phyloP scores from a whole-genome alignment of 192 early-diverging fungal genomes.

The Dimargaris xerosporica region DNA sequence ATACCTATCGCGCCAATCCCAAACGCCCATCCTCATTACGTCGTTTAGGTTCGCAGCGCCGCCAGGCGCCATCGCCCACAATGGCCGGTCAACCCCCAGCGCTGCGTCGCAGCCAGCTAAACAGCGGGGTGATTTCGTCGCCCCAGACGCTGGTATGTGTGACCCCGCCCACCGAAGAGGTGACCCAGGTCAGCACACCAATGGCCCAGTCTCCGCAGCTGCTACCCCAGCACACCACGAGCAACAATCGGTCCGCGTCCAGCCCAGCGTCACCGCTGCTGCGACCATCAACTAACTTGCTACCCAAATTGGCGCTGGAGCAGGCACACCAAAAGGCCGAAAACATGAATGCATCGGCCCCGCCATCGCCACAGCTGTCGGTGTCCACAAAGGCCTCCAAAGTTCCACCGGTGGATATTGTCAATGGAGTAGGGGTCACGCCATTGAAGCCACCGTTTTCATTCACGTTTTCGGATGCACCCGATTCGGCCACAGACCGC shows the following conservation, averaged over 20 bases:
- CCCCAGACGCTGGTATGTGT: not conserved
- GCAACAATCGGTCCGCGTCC: not conserved
- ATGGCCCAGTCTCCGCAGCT: not conserved
- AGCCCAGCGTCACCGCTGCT: too few species aligned
- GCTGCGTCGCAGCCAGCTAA: not conserved
- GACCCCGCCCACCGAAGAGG: not conserved
- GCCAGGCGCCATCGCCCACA: not conserved
- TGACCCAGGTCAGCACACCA: not conserved
- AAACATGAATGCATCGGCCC: not conserved
- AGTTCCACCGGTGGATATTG: not conserved
- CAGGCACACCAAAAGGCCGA: not conserved
- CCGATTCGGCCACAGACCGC: constrained; percentile 7
- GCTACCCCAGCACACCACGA: not conserved
- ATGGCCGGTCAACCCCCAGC: not conserved
- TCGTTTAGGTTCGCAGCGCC: not conserved
- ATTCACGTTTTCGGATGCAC: constrained; percentile 9
- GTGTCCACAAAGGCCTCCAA: not conserved
- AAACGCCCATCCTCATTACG: constrained; percentile 15
- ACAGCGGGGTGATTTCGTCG: not conserved
- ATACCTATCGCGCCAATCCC: constrained; percentile 81
- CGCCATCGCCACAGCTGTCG: not conserved
- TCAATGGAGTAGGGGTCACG: constrained; percentile 11
- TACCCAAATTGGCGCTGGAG: not conserved
- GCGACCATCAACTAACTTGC: not conserved
- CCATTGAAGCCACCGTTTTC: constrained; percentile 10